Conservation (phyloP, 2,329 filamentous ascomycete genomes). For the Ciborinia camelliae region DNA sequence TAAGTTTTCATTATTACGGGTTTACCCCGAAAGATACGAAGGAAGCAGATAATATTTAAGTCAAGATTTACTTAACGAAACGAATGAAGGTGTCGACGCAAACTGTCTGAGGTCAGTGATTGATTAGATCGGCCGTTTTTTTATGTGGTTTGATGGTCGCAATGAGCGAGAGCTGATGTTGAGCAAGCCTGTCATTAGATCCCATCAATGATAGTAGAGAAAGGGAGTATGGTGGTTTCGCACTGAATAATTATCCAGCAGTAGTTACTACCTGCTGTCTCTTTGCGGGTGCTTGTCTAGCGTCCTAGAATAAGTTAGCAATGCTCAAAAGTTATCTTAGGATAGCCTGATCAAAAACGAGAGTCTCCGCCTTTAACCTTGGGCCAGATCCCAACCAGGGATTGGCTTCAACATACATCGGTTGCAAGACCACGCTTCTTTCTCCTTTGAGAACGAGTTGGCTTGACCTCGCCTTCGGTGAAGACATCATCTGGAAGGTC, state of each 20-base stretch:
- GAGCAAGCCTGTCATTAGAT: slow-evolving; percentile 34
- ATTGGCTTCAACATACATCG: slow-evolving; percentile 32
- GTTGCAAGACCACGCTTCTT: slow-evolving; percentile 35
- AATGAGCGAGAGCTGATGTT: slow-evolving; percentile 11
- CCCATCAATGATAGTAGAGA: slow-evolving; percentile 31
- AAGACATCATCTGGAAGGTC: slow-evolving; percentile 91
- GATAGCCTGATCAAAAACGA: slow-evolving; percentile 16
- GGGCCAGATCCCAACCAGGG: slow-evolving; percentile 16
- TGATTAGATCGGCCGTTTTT: slow-evolving; percentile 9
- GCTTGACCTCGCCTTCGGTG: slow-evolving; percentile 70
- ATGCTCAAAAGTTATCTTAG: slow-evolving; percentile 1
- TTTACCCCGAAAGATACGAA: slow-evolving; percentile 17
- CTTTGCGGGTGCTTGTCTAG: slow-evolving; percentile 32
- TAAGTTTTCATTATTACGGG: slow-evolving; percentile 22
- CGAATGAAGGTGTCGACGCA: slow-evolving; percentile 8
- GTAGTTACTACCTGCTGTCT: slow-evolving; percentile 38
- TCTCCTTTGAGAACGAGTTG: slow-evolving; percentile 40
- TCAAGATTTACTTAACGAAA: slow-evolving; percentile 24
- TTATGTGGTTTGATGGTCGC: background rate
- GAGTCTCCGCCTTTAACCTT: slow-evolving; percentile 18
- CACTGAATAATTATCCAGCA: slow-evolving; percentile 34
- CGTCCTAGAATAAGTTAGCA: slow-evolving; percentile 34
- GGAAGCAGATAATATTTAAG: slow-evolving; percentile 23
- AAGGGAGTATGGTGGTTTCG: slow-evolving; percentile 26
- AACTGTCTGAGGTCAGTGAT: slow-evolving; percentile 7